Conservation (phyloP, 805 yeast genomes). For the Nakazawaea wyomingensis region DNA sequence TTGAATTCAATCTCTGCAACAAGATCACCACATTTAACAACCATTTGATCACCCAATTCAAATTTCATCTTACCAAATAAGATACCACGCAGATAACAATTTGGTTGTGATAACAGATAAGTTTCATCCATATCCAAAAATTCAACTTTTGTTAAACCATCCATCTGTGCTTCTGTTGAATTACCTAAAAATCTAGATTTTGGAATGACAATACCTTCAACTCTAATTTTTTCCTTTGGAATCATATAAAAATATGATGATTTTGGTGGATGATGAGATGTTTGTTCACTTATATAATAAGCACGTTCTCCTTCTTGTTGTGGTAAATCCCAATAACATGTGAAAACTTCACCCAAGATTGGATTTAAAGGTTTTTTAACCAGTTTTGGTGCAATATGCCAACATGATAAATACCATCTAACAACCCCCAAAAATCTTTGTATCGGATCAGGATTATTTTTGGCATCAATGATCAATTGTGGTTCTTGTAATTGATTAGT, state of each 20-base stretch:
- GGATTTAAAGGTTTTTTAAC: constrained; percentile 97
- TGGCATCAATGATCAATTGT: constrained; percentile 65
- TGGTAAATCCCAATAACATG: constrained; percentile 89
- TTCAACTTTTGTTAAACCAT: constrained; percentile 72
- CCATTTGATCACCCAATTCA: constrained; percentile 90
- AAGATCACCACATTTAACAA: constrained; percentile 58
- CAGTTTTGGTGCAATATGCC: constrained; percentile 99
- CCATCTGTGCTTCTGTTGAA: constrained; percentile 97
- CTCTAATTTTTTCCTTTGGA: constrained; percentile 76
- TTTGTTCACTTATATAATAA: constrained; percentile 87
- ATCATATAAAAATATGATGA: constrained; percentile 86
- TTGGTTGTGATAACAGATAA: constrained; percentile 89
- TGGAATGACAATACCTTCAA: constrained; percentile 87
- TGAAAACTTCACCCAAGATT: constrained; percentile 84
- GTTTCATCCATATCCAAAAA: constrained; percentile 50
- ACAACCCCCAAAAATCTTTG: constrained; percentile 70
- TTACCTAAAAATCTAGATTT: constrained; percentile 87
- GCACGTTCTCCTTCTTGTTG: constrained; percentile 33
- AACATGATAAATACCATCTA: constrained; percentile 88
- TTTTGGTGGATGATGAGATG: constrained; percentile 98
- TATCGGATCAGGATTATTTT: constrained; percentile 48
- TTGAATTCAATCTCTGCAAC: constrained; percentile 88
- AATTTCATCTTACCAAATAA: constrained; percentile 84
- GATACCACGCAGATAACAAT: constrained; percentile 91
- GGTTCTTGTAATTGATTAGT: constrained; percentile 86